These are phyloP conservation scores for Nitzschia putrida DNA, from an alignment of 108 stramenopile species.

Conservation along the genomic window DNA sequence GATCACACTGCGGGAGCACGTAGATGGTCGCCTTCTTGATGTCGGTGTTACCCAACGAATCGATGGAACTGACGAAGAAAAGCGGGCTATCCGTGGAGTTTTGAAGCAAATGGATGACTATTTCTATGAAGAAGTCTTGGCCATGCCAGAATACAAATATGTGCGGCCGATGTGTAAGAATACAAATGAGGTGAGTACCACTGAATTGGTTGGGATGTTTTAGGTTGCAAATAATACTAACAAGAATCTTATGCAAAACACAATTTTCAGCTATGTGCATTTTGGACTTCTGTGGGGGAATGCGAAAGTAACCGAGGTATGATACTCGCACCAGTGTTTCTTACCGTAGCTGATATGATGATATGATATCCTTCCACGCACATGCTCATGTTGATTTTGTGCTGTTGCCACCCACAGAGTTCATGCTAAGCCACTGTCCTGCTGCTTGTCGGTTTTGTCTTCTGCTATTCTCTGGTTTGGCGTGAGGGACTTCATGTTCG, in stretches of 20 bases:
- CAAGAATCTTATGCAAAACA: no score
- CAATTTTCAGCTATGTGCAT: constrained; percentile 69
- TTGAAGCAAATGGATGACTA: constrained; percentile 63
- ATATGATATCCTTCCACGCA: background rate
- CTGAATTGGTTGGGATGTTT: background rate
- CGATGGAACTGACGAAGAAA: constrained; percentile 64
- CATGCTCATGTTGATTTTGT: background rate
- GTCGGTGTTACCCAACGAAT: constrained; percentile 50
- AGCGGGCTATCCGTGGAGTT: constrained; percentile 47
- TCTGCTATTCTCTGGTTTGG: constrained; percentile 40
- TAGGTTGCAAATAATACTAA: background rate
- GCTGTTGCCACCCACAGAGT: constrained; percentile 9
- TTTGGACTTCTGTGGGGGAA: constrained; percentile 76
- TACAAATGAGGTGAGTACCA: constrained; percentile 34
- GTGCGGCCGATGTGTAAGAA: constrained; percentile 65
- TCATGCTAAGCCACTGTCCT: constrained; percentile 78
- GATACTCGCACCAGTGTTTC: background rate
- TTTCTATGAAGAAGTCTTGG: constrained; percentile 64
- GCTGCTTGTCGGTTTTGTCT: constrained; percentile 83
- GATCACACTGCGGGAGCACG: background rate
- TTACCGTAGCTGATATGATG: background rate
- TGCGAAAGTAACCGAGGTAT: constrained; percentile 62
- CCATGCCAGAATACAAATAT: constrained; percentile 63
- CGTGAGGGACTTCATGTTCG: background rate
- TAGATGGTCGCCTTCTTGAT: constrained; percentile 27